A percentile compares a stretch with the other conserved stretches of the same genome.
phyloP scores from a whole-genome alignment of 495 filamentous ascomycete species.

The Viridothelium virens region DNA sequence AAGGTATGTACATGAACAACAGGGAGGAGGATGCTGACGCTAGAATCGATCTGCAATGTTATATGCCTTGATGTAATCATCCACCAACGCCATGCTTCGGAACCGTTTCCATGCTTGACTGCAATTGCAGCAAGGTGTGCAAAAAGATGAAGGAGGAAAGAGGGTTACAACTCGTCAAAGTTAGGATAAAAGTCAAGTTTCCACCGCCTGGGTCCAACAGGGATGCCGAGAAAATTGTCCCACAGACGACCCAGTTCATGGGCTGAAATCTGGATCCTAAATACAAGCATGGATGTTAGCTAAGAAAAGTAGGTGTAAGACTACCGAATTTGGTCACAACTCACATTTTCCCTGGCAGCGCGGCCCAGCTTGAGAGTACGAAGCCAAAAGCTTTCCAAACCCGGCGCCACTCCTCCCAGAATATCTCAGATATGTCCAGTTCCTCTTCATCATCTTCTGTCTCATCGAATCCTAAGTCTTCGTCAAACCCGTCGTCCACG shows the following conservation, averaged over 20 bases:
- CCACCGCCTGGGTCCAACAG: slow-evolving; percentile 63
- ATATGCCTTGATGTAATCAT: too few relatives aligned
- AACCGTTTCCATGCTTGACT: not conserved
- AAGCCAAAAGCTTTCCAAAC: slow-evolving; percentile 55
- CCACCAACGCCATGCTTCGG: not conserved
- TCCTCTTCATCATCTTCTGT: slow-evolving; percentile 1
- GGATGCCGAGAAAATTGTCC: slow-evolving; percentile 72
- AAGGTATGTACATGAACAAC: not conserved
- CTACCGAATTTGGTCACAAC: slow-evolving; percentile 32
- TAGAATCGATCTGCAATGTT: not conserved
- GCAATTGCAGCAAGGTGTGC: not conserved
- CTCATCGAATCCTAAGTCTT: not conserved
- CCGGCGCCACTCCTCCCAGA: slow-evolving; percentile 26
- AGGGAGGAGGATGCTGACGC: not conserved
- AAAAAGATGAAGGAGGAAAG: not conserved
- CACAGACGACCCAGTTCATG: slow-evolving; percentile 57
- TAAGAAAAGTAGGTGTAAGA: not conserved
- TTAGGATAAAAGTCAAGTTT: slow-evolving; percentile 36
- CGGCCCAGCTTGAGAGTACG: slow-evolving; percentile 63
- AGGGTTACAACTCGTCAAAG: not conserved
- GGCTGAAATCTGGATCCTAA: slow-evolving; percentile 53
- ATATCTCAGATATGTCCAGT: slow-evolving; percentile 8
- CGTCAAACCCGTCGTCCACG: slow-evolving; percentile 28
- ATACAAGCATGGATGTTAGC: slow-evolving; percentile 1
- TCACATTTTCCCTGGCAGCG: slow-evolving; percentile 63